phyloP scores from a whole-genome alignment of 148 eudicot genomes.

The Oxyria digyna region DNA sequence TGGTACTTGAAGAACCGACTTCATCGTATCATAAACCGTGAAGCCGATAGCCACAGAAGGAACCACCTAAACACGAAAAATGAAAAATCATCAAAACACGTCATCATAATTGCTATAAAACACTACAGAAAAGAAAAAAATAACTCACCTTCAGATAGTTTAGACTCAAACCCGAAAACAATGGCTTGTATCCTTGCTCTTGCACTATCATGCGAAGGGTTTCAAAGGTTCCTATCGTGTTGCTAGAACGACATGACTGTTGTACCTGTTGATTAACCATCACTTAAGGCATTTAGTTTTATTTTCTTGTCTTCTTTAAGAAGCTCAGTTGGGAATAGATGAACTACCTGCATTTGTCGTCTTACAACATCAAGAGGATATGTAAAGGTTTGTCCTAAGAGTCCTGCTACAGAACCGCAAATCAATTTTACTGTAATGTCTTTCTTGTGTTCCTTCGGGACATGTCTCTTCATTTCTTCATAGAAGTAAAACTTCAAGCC shows the following conservation, averaged over 20 bases:
- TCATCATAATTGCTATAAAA: background rate
- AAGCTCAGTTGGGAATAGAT: background rate
- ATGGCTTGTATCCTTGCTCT: slow-evolving; percentile 77
- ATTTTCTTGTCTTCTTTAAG: background rate
- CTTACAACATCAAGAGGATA: slow-evolving; percentile 95
- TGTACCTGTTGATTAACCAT: slow-evolving; percentile 42
- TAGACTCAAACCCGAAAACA: slow-evolving; percentile 89
- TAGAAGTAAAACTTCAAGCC: slow-evolving; percentile 92
- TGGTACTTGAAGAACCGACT: slow-evolving; percentile 59
- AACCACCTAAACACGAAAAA: slow-evolving; percentile 44
- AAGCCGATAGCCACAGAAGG: slow-evolving; percentile 95
- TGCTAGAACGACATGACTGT: slow-evolving; percentile 28
- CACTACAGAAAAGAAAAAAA: background rate
- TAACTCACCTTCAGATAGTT: slow-evolving; percentile 69
- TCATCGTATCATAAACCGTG: slow-evolving; percentile 83
- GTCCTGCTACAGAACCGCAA: slow-evolving; percentile 87
- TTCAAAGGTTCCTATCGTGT: slow-evolving; percentile 55
- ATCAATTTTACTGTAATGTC: slow-evolving; percentile 60
- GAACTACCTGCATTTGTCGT: slow-evolving; percentile 88
- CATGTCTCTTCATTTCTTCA: slow-evolving; percentile 84
- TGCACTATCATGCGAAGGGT: slow-evolving; percentile 53
- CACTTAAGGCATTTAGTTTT: background rate
- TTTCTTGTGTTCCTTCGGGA: slow-evolving; percentile 63
- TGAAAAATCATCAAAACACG: background rate
- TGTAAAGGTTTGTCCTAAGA: slow-evolving; percentile 89